These are phyloP conservation scores for Seiridium unicorne DNA, from an alignment of 2,329 filamentous ascomycete genomes.

Conservation along the genomic window DNA sequence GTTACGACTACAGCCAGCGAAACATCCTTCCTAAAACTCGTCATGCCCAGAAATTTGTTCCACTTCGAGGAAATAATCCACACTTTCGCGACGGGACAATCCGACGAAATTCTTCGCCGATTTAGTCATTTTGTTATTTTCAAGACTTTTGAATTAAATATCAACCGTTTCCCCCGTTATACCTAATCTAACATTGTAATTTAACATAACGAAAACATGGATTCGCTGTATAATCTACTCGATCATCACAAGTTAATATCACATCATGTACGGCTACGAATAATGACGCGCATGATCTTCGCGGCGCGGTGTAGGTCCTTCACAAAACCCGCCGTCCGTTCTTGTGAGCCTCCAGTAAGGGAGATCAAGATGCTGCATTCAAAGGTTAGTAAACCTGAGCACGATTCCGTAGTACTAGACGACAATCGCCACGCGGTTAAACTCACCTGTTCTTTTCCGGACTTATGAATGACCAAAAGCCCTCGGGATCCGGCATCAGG, in stretches of 20 bases:
- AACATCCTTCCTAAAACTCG: no score
- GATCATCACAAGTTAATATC: not conserved
- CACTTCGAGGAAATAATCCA: no score
- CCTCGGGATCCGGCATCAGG: slow-evolving; percentile 1
- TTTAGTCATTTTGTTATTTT: no score
- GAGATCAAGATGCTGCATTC: not conserved
- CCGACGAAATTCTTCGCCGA: no score
- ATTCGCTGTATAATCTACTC: not conserved
- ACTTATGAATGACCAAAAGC: slow-evolving; percentile 7
- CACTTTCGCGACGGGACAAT: no score
- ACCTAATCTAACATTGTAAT: no score
- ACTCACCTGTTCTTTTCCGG: slow-evolving; percentile 9
- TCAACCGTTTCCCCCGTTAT: no score
- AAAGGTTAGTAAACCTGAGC: not conserved
- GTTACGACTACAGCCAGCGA: no score
- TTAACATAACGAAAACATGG: no score
- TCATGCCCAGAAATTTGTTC: no score
- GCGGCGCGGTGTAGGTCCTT: slow-evolving; percentile 7
- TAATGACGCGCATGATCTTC: slow-evolving; percentile 4
- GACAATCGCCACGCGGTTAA: not conserved
- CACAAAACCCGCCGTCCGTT: slow-evolving; percentile 4
- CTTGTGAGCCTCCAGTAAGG: slow-evolving; percentile 4
- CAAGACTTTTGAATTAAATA: no score
- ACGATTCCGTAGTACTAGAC: not conserved
- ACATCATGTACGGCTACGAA: not conserved